Conservation (phyloP, 805 yeast genomes). For the Candida ortonii region DNA sequence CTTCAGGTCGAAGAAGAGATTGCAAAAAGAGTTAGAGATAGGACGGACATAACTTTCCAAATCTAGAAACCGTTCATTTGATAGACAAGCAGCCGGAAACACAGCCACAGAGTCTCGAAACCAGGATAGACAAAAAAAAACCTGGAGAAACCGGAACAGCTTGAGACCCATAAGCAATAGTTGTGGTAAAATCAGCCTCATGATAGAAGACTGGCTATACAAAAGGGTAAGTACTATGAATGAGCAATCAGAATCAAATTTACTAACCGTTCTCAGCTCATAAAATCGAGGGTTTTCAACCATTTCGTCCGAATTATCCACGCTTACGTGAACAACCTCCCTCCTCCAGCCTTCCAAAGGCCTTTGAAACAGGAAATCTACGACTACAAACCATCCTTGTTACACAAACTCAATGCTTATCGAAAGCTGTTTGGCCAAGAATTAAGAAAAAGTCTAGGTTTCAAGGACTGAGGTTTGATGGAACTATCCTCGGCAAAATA, state of each 20-base stretch:
- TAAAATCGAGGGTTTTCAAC: constrained; percentile 59
- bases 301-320: constrained; percentile 60
- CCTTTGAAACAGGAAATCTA: constrained; percentile 7
- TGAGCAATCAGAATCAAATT: background rate
- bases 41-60: too few species aligned
- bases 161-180: too few species aligned
- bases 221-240: constrained; percentile 21
- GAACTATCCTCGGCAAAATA: constrained; percentile 2
- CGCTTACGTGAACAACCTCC: constrained; percentile 60
- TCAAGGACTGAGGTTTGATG: too few species aligned
- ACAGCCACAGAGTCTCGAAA: too few species aligned
- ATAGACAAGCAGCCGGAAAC: too few species aligned
- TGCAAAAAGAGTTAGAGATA: too few species aligned
- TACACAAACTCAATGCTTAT: constrained; percentile 61
- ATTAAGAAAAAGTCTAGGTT: constrained; percentile 50
- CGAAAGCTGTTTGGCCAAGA: constrained; percentile 60
- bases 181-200: too few species aligned
- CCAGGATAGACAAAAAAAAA: too few species aligned
- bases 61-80: background rate
- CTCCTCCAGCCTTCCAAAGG: constrained; percentile 39
- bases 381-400: constrained; percentile 43
- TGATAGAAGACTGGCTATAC: constrained; percentile 49
- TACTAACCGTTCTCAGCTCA: constrained; percentile 32
- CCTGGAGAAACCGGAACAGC: too few species aligned
- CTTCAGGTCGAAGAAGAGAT: too few species aligned